Percentiles rank a stretch among this genome's conserved stretches.
These are phyloP conservation scores for Austroboletus novae-zelandiae DNA, from an alignment of 1,284 basidiomycete genomes.

Conservation along the genomic window DNA sequence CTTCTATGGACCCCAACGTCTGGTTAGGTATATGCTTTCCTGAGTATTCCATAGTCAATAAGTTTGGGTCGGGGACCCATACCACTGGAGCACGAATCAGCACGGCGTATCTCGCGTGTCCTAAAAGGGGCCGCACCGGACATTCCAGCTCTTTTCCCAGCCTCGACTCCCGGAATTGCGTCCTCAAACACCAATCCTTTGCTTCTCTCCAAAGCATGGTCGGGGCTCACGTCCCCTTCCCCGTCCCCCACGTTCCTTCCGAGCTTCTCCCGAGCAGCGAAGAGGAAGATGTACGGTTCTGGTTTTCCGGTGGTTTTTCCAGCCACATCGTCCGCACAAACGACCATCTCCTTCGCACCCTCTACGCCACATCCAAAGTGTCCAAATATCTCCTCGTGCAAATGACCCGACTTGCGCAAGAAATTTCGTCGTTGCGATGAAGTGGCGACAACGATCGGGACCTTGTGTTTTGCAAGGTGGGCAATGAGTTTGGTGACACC, in stretches of 20 bases:
- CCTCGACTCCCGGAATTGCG: conserved; percentile 67
- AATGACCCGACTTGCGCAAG: conserved; percentile 60
- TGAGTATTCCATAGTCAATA: conserved; percentile 50
- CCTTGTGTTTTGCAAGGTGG: conserved; percentile 61
- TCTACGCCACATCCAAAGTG: conserved; percentile 24
- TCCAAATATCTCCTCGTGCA: conserved; percentile 53
- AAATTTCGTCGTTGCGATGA: conserved; percentile 65
- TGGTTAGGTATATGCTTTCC: conserved; percentile 52
- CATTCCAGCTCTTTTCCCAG: conserved; percentile 79
- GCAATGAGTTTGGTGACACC: conserved; percentile 62
- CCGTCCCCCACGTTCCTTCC: conserved; percentile 53
- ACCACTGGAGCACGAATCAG: conserved; percentile 47
- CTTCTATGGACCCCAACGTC: conserved; percentile 55
- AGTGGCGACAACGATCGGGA: conserved; percentile 77
- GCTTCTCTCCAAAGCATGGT: conserved; percentile 46
- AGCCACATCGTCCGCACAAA: conserved; percentile 64
- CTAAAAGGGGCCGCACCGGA: conserved; percentile 49
- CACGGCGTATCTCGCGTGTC: not conserved
- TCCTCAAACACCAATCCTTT: conserved; percentile 78
- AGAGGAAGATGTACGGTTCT: conserved; percentile 71
- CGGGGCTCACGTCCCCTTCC: conserved; percentile 38
- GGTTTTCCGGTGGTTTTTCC: conserved; percentile 60
- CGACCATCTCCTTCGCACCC: conserved; percentile 46
- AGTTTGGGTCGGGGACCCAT: conserved; percentile 73
- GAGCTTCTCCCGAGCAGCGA: conserved; percentile 58